Evolutionary conservation across 2,329 filamentous ascomycete species (phyloP).

Genomic region (Myotisia sp.): DNA sequence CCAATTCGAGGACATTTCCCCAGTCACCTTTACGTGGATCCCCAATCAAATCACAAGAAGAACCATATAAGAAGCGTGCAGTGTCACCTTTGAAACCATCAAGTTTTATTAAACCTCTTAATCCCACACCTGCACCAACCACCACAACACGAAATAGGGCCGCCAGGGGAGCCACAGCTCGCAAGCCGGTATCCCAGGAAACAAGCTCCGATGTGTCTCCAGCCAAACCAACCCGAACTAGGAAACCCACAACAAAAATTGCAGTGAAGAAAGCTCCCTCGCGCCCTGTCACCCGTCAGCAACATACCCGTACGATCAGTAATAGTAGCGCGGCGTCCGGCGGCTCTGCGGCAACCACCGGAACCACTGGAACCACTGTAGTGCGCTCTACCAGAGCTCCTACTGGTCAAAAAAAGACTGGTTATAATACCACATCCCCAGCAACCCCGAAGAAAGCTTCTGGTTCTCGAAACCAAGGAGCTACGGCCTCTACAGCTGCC

Average conservation of each 20-base stretch:
- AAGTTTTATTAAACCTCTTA: constrained; percentile 21
- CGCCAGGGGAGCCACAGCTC: constrained; percentile 1
- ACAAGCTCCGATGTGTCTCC: constrained; percentile 7
- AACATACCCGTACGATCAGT: constrained; percentile 24
- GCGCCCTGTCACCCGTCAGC: constrained; percentile 27
- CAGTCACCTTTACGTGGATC: constrained; percentile 39
- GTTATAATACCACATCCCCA: constrained; percentile 10
- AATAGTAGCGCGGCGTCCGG: constrained; percentile 22
- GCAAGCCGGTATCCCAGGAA: constrained; percentile 3
- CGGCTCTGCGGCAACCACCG: constrained; percentile 24
- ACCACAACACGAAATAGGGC: constrained; percentile 2
- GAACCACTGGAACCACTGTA: constrained; percentile 27
- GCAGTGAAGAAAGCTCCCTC: constrained; percentile 18
- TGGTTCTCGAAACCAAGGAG: constrained; percentile 12
- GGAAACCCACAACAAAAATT: constrained; percentile 3
- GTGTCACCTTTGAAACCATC: constrained; percentile 49
- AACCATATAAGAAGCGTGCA: constrained; percentile 45
- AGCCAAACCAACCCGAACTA: too few species aligned
- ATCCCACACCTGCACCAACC: neutral
- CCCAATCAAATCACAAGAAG: constrained; percentile 27
- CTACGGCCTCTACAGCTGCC: constrained; percentile 20
- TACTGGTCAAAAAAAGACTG: constrained; percentile 20
- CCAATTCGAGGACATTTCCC: constrained; percentile 57
- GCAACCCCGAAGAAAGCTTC: constrained; percentile 6
- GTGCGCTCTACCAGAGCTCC: constrained; percentile 17